Base-by-base conservation (phyloP, 192 early-diverging fungal genomes). In the Linnemannia zychae region DNA sequence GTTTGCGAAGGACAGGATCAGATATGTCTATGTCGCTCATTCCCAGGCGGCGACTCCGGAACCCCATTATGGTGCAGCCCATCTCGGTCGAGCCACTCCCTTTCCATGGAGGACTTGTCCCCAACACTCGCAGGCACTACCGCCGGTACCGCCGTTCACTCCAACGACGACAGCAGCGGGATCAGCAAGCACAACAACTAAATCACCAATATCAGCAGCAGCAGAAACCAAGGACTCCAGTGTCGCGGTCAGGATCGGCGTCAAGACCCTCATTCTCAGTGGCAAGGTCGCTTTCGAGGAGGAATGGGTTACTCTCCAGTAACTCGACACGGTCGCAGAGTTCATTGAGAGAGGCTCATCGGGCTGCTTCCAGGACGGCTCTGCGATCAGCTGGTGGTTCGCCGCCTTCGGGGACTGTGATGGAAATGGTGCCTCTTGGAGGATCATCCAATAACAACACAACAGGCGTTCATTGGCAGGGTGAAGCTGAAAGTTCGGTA, bases 11-110 rank as follows among this genome's bases (percentile, higher is more conserved):
- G 11, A 63, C 57, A 63, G 24, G 28, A 0, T 31, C 57, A 24
- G 57, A 63, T 4, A 20, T 24, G 7, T n/a, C 52, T 24, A 24
- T 57, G 7, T 31, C 28, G 6, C 57, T 31, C 2, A 5, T 63
- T 63, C 24, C 60, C 17, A 22, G 22, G 7, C 67, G 38, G 7
- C 77, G 67, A 71, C 46, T 33, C 22, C 57, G 65, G 63, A 85
- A 85, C 49, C 83, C 83, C n/a, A 36, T 63, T 6, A 20, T 47
- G 34, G 77, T 79, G 17, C 83, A 85, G 48, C 77, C 83, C 31
- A 85, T 85, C 68, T 85, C 82, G 44, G 76, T 79, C 22, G 82
- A 85, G 40, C 82, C 82, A 2, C 46, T 85, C 3, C 71, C 72
- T 0, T 85, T 76, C 74, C 82, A 85, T 76, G 82, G 82, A 18